Conservation (phyloP, 108 stramenopile species). For the Hondaea fermentalgiana region DNA sequence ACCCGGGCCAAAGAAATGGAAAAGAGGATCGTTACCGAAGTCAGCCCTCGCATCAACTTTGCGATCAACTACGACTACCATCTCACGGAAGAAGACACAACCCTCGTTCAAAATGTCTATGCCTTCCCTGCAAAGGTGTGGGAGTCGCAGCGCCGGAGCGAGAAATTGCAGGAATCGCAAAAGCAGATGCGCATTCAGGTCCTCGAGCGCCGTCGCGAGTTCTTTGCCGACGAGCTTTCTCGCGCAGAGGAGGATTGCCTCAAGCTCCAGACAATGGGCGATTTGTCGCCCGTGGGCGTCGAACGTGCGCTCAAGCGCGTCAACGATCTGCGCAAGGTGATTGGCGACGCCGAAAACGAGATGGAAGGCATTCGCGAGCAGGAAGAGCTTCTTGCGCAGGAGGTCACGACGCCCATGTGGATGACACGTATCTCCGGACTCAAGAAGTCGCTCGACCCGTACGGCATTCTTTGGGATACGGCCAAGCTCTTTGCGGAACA, state of each 20-base stretch:
- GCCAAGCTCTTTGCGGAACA: conserved; percentile 26
- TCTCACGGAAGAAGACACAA: not conserved
- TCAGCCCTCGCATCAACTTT: not conserved
- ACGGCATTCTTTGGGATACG: conserved; percentile 34
- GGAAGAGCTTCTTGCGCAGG: conserved; percentile 46
- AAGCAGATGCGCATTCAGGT: conserved; percentile 29
- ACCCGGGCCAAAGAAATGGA: not conserved
- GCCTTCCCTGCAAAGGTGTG: not conserved
- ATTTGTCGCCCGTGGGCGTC: not conserved
- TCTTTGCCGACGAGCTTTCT: conserved; percentile 31
- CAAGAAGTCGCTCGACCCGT: conserved; percentile 23
- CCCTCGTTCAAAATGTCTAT: not conserved
- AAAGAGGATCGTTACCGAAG: not conserved
- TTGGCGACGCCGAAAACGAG: conserved; percentile 33
- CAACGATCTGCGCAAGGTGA: conserved; percentile 34
- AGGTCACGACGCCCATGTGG: conserved; percentile 38
- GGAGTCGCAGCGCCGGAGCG: not conserved
- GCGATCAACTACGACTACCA: not conserved
- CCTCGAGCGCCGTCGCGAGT: conserved; percentile 51
- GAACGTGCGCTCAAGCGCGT: conserved; percentile 35
- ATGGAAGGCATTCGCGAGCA: conserved; percentile 44
- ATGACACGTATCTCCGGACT: conserved; percentile 30
- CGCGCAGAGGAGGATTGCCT: conserved; percentile 29
- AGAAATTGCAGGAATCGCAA: not conserved
- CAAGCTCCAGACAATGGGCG: conserved; percentile 16